These are phyloP conservation scores for Yamadazyma siamensis DNA, from an alignment of 1,139 yeast species.

Conservation along the genomic window DNA sequence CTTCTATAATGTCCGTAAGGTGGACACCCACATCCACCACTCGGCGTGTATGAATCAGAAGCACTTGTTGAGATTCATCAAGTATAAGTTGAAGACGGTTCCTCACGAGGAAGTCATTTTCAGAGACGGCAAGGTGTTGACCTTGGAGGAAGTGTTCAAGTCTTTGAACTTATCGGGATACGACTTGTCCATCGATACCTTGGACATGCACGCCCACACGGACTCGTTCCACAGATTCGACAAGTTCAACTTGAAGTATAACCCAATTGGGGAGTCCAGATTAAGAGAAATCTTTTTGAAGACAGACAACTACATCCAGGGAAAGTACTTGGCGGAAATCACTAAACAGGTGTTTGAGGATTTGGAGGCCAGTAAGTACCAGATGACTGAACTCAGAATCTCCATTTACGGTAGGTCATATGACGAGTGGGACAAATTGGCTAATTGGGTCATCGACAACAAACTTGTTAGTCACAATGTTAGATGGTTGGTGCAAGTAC, in stretches of 20 bases:
- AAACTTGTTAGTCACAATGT: conserved; percentile 90
- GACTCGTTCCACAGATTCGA: conserved; percentile 98
- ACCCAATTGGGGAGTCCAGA: conserved; percentile 97
- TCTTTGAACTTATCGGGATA: conserved; percentile 90
- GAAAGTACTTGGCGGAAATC: conserved; percentile 86
- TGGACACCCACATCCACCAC: conserved; percentile 98
- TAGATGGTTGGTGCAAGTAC: conserved; percentile 95
- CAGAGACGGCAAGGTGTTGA: conserved; percentile 89
- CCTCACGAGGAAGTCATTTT: conserved; percentile 88
- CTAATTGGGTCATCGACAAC: conserved; percentile 93
- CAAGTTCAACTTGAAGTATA: conserved; percentile 93
- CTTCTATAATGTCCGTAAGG: conserved; percentile 96
- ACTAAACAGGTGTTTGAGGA: conserved; percentile 93
- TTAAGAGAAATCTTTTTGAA: conserved; percentile 91
- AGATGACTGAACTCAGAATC: conserved; percentile 94
- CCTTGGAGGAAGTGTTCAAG: conserved; percentile 82
- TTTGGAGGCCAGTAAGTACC: conserved; percentile 91
- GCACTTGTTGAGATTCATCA: conserved; percentile 89
- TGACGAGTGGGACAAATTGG: conserved; percentile 94
- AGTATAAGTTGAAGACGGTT: conserved; percentile 62
- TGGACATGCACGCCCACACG: conserved; percentile 99
- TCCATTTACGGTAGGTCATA: conserved; percentile 87
- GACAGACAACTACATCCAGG: conserved; percentile 89
- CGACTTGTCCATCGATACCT: conserved; percentile 90
- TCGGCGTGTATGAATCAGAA: conserved; percentile 99